These are phyloP conservation scores for Priceomyces carsonii DNA, from an alignment of 805 yeast genomes.

Conservation along the genomic window DNA sequence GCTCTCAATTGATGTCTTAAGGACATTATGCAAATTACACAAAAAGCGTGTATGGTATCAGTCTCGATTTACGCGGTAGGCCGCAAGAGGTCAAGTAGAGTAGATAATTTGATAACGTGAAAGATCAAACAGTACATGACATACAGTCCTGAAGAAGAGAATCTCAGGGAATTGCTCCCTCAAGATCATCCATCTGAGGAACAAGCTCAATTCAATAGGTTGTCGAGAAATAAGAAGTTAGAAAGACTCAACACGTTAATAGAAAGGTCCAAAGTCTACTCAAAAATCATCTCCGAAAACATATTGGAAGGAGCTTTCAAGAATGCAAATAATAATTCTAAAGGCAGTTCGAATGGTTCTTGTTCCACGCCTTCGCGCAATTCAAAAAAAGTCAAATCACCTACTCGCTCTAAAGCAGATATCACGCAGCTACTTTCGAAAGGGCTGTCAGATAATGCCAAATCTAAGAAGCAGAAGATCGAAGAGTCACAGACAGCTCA, in stretches of 20 bases:
- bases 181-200: constrained; percentile 20
- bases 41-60: no score
- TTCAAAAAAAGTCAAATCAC: constrained; percentile 11
- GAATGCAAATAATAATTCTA: constrained; percentile 16
- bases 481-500: constrained; percentile 24
- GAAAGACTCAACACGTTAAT: constrained; percentile 71
- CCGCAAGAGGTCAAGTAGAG: no score
- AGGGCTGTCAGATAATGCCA: constrained; percentile 17
- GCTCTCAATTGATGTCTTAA: no score
- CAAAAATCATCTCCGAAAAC: constrained; percentile 82
- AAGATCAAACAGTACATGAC: constrained; percentile 12
- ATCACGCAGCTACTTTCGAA: constrained; percentile 19
- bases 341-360: constrained; percentile 11
- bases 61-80: no score
- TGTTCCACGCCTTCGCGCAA: constrained; percentile 8
- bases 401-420: constrained; percentile 13
- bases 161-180: constrained; percentile 4
- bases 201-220: constrained; percentile 42
- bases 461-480: constrained; percentile 20
- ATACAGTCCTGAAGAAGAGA: constrained; percentile 8
- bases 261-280: constrained; percentile 84
- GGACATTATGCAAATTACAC: no score
- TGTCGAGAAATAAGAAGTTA: constrained; percentile 58
- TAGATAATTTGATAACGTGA: no score
- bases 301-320: constrained; percentile 52